Percentiles rank a stretch among this genome's conserved stretches.
phyloP scores from a whole-genome alignment of 1,284 basidiomycete genomes.

The Cystobasidiaceae sp. region DNA sequence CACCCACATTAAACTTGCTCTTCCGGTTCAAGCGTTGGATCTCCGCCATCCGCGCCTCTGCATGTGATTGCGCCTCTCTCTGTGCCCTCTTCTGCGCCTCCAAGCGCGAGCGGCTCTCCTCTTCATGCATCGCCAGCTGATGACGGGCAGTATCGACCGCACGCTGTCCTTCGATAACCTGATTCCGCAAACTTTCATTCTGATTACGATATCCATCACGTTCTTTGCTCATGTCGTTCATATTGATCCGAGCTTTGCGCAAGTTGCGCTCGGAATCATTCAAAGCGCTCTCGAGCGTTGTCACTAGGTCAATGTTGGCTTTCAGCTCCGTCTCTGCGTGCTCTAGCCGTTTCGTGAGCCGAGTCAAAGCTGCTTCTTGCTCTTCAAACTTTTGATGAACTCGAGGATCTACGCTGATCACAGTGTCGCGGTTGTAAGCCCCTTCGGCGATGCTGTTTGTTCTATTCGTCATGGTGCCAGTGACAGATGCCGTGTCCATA shows the following conservation, averaged over 20 bases:
- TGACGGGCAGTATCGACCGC: slow-evolving; percentile 70
- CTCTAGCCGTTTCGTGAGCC: slow-evolving; percentile 76
- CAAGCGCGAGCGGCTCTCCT: slow-evolving; percentile 69
- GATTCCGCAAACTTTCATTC: slow-evolving; percentile 60
- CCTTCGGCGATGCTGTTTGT: slow-evolving; percentile 12
- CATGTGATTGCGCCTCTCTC: slow-evolving; percentile 71
- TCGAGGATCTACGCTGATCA: slow-evolving; percentile 54
- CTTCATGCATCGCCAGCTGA: slow-evolving; percentile 69
- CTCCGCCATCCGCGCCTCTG: slow-evolving; percentile 78
- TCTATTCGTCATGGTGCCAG: slow-evolving; percentile 10
- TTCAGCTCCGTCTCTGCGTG: slow-evolving; percentile 87
- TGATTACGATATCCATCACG: slow-evolving; percentile 65
- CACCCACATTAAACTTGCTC: slow-evolving; percentile 38
- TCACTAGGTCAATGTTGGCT: slow-evolving; percentile 83
- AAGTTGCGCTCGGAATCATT: slow-evolving; percentile 85
- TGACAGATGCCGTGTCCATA: slow-evolving; percentile 28
- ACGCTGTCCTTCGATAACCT: slow-evolving; percentile 66
- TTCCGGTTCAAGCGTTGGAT: slow-evolving; percentile 52
- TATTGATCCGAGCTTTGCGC: slow-evolving; percentile 82
- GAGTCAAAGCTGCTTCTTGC: slow-evolving; percentile 61
- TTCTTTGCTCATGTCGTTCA: slow-evolving; percentile 75
- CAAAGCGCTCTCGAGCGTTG: slow-evolving; percentile 70
- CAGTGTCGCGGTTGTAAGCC: no score
- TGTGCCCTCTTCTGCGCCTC: slow-evolving; percentile 76
- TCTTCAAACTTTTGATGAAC: slow-evolving; percentile 61